A percentile compares a stretch with the other conserved stretches of the same genome.
These are phyloP conservation scores for Corynespora cassiicola DNA, from an alignment of 2,329 filamentous ascomycete species.

Conservation along the genomic window DNA sequence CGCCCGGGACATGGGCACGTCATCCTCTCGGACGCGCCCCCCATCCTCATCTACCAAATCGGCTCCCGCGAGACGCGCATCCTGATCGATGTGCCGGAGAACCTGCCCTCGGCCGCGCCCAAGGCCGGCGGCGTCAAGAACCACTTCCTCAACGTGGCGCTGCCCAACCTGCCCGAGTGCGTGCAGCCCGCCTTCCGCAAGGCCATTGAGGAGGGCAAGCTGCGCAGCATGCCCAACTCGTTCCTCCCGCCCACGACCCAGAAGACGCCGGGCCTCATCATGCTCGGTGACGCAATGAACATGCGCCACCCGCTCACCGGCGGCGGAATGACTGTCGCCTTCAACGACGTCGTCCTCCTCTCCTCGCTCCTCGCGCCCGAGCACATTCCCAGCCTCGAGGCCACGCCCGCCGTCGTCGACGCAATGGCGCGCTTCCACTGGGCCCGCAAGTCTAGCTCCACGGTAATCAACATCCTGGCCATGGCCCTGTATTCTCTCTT, in stretches of 20 bases:
- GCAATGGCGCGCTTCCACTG: conserved; percentile 84
- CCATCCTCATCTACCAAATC: conserved; percentile 95
- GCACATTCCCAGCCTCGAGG: conserved; percentile 70
- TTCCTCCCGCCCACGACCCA: conserved; percentile 85
- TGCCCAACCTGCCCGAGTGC: conserved; percentile 76
- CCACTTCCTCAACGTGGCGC: conserved; percentile 79
- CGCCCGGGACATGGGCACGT: conserved; percentile 82
- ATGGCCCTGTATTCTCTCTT: conserved; percentile 93
- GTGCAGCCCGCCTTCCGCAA: conserved; percentile 76
- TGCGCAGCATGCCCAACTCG: conserved; percentile 94
- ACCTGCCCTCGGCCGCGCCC: conserved; percentile 74
- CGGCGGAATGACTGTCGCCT: conserved; percentile 96
- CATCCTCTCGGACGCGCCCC: conserved; percentile 76
- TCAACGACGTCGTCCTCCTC: conserved; percentile 88
- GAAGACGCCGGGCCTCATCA: conserved; percentile 72
- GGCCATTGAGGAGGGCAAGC: conserved; percentile 77
- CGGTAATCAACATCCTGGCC: conserved; percentile 97
- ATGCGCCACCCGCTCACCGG: conserved; percentile 99
- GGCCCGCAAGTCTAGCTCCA: conserved; percentile 79
- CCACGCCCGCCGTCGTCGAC: conserved; percentile 69
- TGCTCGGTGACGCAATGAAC: conserved; percentile 95
- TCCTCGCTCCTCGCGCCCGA: conserved; percentile 74
- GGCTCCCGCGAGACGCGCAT: conserved; percentile 92
- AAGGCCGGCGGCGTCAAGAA: conserved; percentile 82
- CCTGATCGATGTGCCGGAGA: conserved; percentile 84